Conservation (phyloP, 164 flowering plant genomes). For the Cinnamomum micranthum region DNA sequence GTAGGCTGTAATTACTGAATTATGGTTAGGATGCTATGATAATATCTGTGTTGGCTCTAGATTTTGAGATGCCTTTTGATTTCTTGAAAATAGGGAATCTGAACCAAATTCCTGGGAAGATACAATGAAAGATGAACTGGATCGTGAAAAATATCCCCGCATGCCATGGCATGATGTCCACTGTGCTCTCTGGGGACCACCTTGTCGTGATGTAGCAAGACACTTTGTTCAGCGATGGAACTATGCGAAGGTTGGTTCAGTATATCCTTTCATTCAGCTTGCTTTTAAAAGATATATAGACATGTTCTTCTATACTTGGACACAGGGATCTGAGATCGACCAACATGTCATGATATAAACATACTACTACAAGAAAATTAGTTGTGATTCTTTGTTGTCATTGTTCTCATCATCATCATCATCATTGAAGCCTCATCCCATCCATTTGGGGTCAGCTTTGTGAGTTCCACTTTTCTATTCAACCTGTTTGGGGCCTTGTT, state of each 20-base stretch:
- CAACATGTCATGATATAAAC: too few relatives aligned
- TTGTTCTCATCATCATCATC: too few relatives aligned
- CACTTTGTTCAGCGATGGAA: constrained; percentile 99
- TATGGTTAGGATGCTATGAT: not conserved
- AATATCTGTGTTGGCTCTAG: not conserved
- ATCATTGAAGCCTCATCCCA: too few relatives aligned
- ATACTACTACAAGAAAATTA: too few relatives aligned
- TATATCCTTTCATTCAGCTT: constrained; percentile 4
- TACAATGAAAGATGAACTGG: constrained; percentile 90
- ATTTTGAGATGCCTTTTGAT: constrained; percentile 1
- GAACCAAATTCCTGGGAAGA: constrained; percentile 99
- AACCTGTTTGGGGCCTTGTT: too few relatives aligned
- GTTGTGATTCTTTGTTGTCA: too few relatives aligned
- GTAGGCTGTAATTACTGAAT: not conserved
- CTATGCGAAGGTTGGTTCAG: constrained; percentile 75
- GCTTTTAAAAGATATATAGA: too few relatives aligned
- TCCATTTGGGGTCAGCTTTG: too few relatives aligned
- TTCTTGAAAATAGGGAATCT: constrained; percentile 62
- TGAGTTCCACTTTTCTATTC: too few relatives aligned
- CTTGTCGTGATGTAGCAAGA: constrained; percentile 95
- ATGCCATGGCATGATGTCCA: constrained; percentile 99
- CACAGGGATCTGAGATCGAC: too few relatives aligned
- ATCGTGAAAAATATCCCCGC: constrained; percentile 87
- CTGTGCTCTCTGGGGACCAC: constrained; percentile 99
- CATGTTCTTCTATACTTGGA: too few relatives aligned